Evolutionary conservation across 2,329 filamentous ascomycete genomes (phyloP).

Genomic region (Epichloe gansuensis): DNA sequence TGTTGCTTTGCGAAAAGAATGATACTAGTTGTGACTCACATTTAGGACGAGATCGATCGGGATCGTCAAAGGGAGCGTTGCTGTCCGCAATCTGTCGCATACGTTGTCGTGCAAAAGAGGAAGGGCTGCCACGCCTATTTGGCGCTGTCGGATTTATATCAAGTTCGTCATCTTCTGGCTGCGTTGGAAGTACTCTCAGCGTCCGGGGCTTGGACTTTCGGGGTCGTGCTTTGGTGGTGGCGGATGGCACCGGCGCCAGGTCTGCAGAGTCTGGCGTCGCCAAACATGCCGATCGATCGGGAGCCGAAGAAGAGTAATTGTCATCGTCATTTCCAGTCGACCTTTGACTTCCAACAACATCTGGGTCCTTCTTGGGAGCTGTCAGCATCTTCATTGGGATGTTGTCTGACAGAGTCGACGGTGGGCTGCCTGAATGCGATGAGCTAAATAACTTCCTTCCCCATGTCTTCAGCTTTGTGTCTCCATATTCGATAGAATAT

Average conservation of each 20-base stretch:
- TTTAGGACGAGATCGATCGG: constrained; percentile 24
- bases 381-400: constrained; percentile 17
- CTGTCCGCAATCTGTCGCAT: constrained; percentile 31
- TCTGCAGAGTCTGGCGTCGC: constrained; percentile 8
- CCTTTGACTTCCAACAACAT: constrained; percentile 1
- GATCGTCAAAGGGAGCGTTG: constrained; percentile 30
- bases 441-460: constrained; percentile 21
- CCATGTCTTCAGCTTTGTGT: constrained; percentile 25
- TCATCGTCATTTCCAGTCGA: not conserved
- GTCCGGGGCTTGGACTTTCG: constrained; percentile 18
- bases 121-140: constrained; percentile 27
- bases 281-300: constrained; percentile 4
- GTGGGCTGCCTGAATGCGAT: constrained; percentile 10
- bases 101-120: constrained; percentile 29
- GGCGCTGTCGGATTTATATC: constrained; percentile 14
- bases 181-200: constrained; percentile 23
- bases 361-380: not conserved
- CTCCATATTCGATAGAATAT: constrained; percentile 17
- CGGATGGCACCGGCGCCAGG: constrained; percentile 7
- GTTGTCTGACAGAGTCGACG: constrained; percentile 8
- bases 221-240: constrained; percentile 11
- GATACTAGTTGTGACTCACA: constrained; percentile 19
- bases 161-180: constrained; percentile 22
- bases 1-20: not conserved
- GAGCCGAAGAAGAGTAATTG: not conserved